Conservation (phyloP, 208 protist genomes). For the Wallacemonas sp. region DNA sequence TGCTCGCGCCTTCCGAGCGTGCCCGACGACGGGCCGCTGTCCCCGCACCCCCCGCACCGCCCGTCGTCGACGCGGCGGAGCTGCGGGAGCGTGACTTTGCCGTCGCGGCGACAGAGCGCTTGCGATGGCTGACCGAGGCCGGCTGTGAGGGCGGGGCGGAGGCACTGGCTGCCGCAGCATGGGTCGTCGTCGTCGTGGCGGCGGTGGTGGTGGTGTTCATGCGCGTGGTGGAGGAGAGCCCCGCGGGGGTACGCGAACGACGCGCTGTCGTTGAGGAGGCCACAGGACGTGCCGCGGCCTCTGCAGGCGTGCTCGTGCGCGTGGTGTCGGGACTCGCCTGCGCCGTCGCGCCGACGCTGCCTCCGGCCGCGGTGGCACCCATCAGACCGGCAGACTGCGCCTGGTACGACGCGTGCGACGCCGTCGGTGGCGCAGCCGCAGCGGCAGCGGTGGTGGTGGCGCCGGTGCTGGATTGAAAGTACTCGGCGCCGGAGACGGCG, state of each 20-base stretch:
- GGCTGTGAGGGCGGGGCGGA: neutral
- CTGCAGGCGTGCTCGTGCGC: neutral
- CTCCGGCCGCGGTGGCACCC: too few relatives aligned
- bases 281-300: neutral
- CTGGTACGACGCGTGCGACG: neutral
- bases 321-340: neutral
- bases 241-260: constrained; percentile 3
- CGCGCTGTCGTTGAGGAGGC: neutral
- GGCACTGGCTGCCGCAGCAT: neutral
- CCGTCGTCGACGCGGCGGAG: neutral
- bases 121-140: neutral
- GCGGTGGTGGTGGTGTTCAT: constrained; percentile 2
- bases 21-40: neutral
- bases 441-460: neutral
- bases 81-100: constrained; percentile 5
- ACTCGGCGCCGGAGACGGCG: constrained; percentile 12
- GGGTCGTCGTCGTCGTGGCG: too few relatives aligned
- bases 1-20: constrained; percentile 10
- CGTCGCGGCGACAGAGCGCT: constrained; percentile 5
- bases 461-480: constrained; percentile 18
- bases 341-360: neutral
- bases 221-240: neutral
- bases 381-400: neutral
- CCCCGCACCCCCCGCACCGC: too few relatives aligned
- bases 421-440: neutral